Base-by-base conservation (phyloP, 208 protist species). In the Trypanosoma conorhini region DNA sequence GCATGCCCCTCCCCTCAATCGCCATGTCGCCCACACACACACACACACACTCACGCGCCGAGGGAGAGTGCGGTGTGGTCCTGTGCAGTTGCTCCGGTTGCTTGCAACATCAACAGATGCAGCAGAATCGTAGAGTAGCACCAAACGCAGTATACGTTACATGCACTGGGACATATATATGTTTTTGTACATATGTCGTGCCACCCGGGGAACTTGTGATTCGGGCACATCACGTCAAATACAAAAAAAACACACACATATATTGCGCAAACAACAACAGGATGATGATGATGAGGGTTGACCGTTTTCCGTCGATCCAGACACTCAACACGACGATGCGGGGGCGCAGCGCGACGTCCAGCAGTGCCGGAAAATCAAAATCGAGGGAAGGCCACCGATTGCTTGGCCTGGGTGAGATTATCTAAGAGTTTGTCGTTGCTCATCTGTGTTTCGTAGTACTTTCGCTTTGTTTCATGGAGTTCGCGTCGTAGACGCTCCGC, bases 371-470 rank as follows among this genome's bases (percentile, higher is more conserved):
- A 33, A 31, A 59, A 59, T 26, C 21, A 19, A 1, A 52, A 52
- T 57, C 28, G 13, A 22, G 57, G 31, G 7, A 35, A 61, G 28
- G 7, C 12, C 21, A 5, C 15, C 57, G 12, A 0, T 58, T 73
- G 15, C 48, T 50, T 74, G 22, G 24, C 12, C 54, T 28, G 21
- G 7, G 31, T 19, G 19, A 57, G 13, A 21, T n/a, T 28, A 17
- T 61, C 44, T 9, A 38, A 31, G 15, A 77, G 63, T 50, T 72
- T 59, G 26, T 88, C 85, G 46, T 97, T 96, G 35, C 88, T 85
- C 72, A 93, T 87, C 70, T 97, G 97, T 72, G 97, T 85, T 59
- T 98, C 90, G 66, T 96, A 98, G 76, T 97, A 99, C 72, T 96
- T 89, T 26, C 88, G 79, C 76, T 98, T 98, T 65, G 90, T 87